phyloP scores from a whole-genome alignment of 345 rosid genomes.

The Eucalyptus sp. region DNA sequence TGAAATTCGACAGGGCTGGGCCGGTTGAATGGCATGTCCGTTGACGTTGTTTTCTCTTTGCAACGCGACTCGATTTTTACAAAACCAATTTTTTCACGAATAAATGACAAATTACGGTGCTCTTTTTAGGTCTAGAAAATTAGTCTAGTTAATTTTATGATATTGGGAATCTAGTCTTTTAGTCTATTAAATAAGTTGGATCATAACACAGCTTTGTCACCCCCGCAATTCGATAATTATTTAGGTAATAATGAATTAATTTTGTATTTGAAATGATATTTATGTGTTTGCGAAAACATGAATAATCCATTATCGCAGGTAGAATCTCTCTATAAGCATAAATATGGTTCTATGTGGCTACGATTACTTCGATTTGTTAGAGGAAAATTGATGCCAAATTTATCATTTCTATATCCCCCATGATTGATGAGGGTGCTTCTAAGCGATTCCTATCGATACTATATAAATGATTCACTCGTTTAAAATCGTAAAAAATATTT shows the following conservation, averaged over 20 bases:
- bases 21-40: not conserved
- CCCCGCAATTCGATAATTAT: not conserved
- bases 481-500: no score
- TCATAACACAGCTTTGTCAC: not conserved
- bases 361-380: not conserved
- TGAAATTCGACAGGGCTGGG: not conserved
- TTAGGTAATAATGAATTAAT: not conserved
- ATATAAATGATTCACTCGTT: not conserved
- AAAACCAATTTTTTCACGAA: not conserved
- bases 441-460: accelerated
- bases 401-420: not conserved
- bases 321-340: not conserved
- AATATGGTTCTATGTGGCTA: not conserved
- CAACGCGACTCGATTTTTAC: not conserved
- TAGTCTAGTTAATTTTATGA: not conserved
- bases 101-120: not conserved
- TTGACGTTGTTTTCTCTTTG: not conserved
- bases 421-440: no score
- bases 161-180: not conserved
- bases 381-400: not conserved
- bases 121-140: not conserved
- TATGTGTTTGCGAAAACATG: not conserved
- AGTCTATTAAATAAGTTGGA: not conserved
- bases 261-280: no score
- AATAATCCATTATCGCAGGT: not conserved